Evolutionary conservation across 495 filamentous ascomycete species (phyloP).

Genomic region (Sabuloglossum arenarium): DNA sequence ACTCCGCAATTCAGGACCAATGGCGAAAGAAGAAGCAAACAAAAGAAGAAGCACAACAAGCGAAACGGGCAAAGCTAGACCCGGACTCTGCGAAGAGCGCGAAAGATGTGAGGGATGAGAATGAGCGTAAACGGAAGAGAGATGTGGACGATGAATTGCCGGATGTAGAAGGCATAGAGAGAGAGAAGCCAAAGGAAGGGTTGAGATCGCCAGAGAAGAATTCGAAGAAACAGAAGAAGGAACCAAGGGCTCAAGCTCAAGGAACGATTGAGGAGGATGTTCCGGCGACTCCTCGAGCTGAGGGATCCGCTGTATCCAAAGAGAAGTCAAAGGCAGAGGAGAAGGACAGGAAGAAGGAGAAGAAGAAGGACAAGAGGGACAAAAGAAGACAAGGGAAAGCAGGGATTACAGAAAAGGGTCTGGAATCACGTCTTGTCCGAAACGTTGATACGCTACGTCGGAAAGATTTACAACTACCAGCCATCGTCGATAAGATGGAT

Average conservation of each 20-base stretch:
- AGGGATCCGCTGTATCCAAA: conserved; percentile 10
- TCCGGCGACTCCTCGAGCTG: background rate
- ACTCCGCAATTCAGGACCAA: conserved; percentile 27
- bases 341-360: conserved; percentile 12
- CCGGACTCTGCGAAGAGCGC: conserved; percentile 37
- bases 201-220: conserved; percentile 7
- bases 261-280: background rate
- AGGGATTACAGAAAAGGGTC: background rate
- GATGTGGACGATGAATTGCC: conserved; percentile 22
- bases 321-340: conserved; percentile 13
- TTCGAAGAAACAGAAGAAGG: conserved; percentile 10
- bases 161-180: conserved; percentile 13
- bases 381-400: conserved; percentile 8
- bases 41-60: conserved; percentile 56
- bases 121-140: conserved; percentile 46
- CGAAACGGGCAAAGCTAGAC: conserved; percentile 19
- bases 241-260: conserved; percentile 2
- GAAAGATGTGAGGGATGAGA: conserved; percentile 43
- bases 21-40: conserved; percentile 51
- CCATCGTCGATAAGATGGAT: conserved; percentile 8
- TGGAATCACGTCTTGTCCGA: background rate
- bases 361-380: conserved; percentile 13
- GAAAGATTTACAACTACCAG: background rate
- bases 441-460: too few relatives aligned
- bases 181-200: conserved; percentile 9